Conservation (phyloP, 371 early-diverging fungal species). For the Choanephora cucurbitarum region DNA sequence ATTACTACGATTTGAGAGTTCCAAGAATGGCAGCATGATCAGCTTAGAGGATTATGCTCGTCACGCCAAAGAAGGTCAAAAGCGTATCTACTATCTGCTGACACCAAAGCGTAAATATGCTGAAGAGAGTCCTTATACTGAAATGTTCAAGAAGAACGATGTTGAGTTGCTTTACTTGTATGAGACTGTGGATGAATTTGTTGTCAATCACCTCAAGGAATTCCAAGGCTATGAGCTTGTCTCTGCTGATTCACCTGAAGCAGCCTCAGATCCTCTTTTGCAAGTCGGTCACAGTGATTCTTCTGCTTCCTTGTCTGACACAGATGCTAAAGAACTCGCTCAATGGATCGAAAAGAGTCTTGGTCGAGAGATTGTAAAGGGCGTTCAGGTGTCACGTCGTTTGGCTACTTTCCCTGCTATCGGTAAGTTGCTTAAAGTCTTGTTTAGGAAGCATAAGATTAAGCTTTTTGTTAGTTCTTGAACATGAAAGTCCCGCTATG, state of each 20-base stretch:
- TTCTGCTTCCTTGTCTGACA: slow-evolving; percentile 43
- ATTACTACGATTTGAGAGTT: slow-evolving; percentile 87
- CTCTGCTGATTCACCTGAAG: slow-evolving; percentile 78
- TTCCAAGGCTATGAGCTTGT: slow-evolving; percentile 82
- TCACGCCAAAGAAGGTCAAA: slow-evolving; percentile 86
- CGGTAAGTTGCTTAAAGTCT: too few species aligned
- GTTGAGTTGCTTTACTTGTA: slow-evolving; percentile 80
- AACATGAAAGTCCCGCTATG: slow-evolving; percentile 78
- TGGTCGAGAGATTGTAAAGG: slow-evolving; percentile 61
- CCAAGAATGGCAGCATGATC: slow-evolving; percentile 59
- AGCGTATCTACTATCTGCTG: slow-evolving; percentile 91
- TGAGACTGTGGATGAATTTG: slow-evolving; percentile 91
- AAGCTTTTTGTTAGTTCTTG: slow-evolving; percentile 48
- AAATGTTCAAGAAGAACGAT: slow-evolving; percentile 76
- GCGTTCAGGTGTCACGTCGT: slow-evolving; percentile 72
- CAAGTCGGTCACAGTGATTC: slow-evolving; percentile 42
- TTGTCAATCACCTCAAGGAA: slow-evolving; percentile 72
- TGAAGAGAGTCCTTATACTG: slow-evolving; percentile 86
- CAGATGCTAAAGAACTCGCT: slow-evolving; percentile 64
- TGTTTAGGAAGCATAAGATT: neutral
- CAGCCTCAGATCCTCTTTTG: slow-evolving; percentile 50
- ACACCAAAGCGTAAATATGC: slow-evolving; percentile 80
- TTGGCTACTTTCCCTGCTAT: slow-evolving; percentile 75
- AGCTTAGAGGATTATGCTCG: slow-evolving; percentile 88
- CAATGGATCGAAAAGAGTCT: slow-evolving; percentile 67